phyloP scores from a whole-genome alignment of 2,329 filamentous ascomycete species.

The Alternaria gaisen region DNA sequence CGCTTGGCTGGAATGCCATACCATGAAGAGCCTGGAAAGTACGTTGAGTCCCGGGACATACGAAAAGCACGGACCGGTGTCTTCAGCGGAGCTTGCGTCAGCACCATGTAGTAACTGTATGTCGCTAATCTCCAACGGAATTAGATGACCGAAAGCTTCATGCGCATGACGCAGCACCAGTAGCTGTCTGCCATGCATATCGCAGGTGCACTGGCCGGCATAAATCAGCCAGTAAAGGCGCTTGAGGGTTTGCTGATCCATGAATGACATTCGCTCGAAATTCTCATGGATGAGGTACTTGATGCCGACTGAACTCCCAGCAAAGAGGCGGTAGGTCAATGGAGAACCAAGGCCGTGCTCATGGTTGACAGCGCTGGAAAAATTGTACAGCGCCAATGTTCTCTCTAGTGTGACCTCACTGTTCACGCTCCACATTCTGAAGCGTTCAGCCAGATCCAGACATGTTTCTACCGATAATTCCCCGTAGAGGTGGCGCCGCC shows the following conservation, averaged over 20 bases:
- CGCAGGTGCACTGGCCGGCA: constrained; percentile 28
- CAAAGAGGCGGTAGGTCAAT: constrained; percentile 21
- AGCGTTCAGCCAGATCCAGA: constrained; percentile 24
- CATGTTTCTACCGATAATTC: constrained; percentile 24
- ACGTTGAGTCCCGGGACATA: constrained; percentile 31
- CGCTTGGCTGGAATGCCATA: constrained; percentile 34
- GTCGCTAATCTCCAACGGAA: constrained; percentile 24
- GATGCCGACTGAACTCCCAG: constrained; percentile 21
- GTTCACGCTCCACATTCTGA: constrained; percentile 21
- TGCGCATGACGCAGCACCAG: constrained; percentile 25
- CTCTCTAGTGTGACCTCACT: constrained; percentile 10
- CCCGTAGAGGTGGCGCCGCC: constrained; percentile 25
- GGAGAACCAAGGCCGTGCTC: constrained; percentile 26
- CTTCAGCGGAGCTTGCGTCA: background rate
- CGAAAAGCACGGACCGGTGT: background rate
- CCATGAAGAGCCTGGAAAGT: constrained; percentile 27
- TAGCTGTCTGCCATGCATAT: constrained; percentile 29
- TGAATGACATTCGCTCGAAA: constrained; percentile 18
- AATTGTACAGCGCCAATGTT: constrained; percentile 26
- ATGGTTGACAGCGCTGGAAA: constrained; percentile 23
- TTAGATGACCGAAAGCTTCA: constrained; percentile 19
- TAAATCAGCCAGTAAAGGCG: constrained; percentile 33
- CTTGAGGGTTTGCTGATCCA: constrained; percentile 26
- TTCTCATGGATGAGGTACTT: constrained; percentile 26
- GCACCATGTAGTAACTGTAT: constrained; percentile 17